Base-by-base conservation (phyloP, 177 flowering plant species). In the Tripterygium wilfordii region DNA sequence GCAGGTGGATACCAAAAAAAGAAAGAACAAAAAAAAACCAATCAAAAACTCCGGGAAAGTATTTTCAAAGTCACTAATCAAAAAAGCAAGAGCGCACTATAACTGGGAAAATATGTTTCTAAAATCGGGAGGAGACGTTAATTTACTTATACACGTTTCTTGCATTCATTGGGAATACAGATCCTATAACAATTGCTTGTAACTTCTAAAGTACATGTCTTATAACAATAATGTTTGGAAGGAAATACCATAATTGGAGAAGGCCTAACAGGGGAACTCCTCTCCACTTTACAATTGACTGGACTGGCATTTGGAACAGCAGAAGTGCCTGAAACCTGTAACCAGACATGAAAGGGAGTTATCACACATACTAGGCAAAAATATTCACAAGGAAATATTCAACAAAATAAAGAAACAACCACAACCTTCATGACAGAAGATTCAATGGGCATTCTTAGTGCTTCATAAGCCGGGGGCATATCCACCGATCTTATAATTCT, bases 201-300 rank as follows among this genome's bases (percentile, higher is more conserved):
- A n/a, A n/a, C n/a, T n/a, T n/a, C n/a, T n/a, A n/a, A n/a, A n/a
- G n/a, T n/a, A n/a, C n/a, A n/a, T n/a, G n/a, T n/a, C n/a, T n/a
- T n/a, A 28, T 20, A 10, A 41, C 29, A 45, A 16, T 27, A 17
- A 38, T n/a, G 30, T 6, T 3, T 44, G 48, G 13, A 0, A 21
- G 48, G n/a, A n/a, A 72, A 44, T 79, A 87, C 91, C 51, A 71
- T 70, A 55, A 80, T 55, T 26, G 82, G 56, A 57, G 81, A 56
- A 29, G 88, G 76, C 67, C 80, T 79, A 39, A 67, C 75, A 46
- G 91, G 89, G 55, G 88, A 86, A 74, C 81, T 79, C 64, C 71
- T 64, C 49, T 83, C 96, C 49, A 79, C 85, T 73, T 72, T 78
- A 42, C 69, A 70, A 45, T 62, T 69, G 33, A 65, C 67, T 22